Percentiles rank a stretch among this genome's conserved stretches.
Conservation (phyloP, 371 early-diverging fungal species). For the Apophysomyces variabilis region DNA sequence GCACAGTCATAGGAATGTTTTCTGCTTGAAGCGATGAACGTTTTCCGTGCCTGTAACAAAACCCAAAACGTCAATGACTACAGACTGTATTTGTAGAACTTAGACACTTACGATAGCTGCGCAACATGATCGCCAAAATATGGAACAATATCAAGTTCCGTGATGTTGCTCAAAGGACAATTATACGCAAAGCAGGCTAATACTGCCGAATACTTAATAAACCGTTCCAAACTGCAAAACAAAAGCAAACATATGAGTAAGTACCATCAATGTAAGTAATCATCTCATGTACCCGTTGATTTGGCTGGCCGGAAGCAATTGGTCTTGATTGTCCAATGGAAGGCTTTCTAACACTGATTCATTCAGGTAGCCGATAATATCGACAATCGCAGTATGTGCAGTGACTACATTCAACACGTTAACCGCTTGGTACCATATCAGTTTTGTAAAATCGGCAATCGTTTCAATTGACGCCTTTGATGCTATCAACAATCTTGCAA, state of each 20-base stretch:
- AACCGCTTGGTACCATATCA: slow-evolving; percentile 56
- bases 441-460: slow-evolving; percentile 41
- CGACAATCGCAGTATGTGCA: slow-evolving; percentile 39
- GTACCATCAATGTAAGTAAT: neutral
- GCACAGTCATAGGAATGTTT: slow-evolving; percentile 25
- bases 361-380: slow-evolving; percentile 49
- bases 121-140: slow-evolving; percentile 34
- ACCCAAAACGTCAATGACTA: no score
- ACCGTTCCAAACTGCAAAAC: slow-evolving; percentile 27
- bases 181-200: slow-evolving; percentile 45
- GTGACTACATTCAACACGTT: slow-evolving; percentile 32
- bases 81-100: no score
- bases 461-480: slow-evolving; percentile 30
- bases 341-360: slow-evolving; percentile 37
- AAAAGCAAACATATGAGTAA: neutral
- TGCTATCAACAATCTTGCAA: slow-evolving; percentile 39
- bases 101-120: slow-evolving; percentile 34
- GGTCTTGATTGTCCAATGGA: slow-evolving; percentile 21
- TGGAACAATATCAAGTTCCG: slow-evolving; percentile 47
- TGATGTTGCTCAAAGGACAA: slow-evolving; percentile 42
- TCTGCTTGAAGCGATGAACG: slow-evolving; percentile 33
- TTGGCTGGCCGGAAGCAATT: slow-evolving; percentile 25
- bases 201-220: slow-evolving; percentile 46
- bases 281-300: slow-evolving; percentile 25
- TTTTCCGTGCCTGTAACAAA: slow-evolving; percentile 30